These are phyloP conservation scores for Stephanodiscus triporus DNA, from an alignment of 108 stramenopile species.

Conservation along the genomic window DNA sequence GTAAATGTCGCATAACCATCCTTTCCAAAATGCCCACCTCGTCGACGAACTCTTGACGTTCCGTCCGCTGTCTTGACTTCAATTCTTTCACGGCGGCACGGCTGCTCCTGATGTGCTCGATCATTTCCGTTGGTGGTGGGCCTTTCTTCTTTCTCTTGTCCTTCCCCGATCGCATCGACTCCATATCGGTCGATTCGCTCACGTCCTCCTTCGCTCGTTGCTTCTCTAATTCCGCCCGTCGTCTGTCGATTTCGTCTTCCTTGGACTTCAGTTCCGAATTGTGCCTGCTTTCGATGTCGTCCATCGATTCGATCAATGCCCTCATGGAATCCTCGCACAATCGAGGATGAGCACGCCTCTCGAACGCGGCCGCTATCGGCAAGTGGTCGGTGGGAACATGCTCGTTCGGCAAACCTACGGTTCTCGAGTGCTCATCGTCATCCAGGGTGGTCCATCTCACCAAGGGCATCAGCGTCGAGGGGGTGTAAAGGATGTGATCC, in stretches of 20 bases:
- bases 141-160: conserved; percentile 28
- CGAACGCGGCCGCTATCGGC: conserved; percentile 55
- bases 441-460: conserved; percentile 54
- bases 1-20: conserved; percentile 29
- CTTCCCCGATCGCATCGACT: conserved; percentile 5
- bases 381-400: conserved; percentile 56
- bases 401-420: conserved; percentile 50
- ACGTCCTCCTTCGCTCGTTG: neutral
- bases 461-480: conserved; percentile 21
- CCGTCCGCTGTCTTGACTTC: conserved; percentile 28
- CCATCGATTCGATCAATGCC: conserved; percentile 14
- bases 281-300: conserved; percentile 31
- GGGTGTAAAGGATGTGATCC: conserved; percentile 63
- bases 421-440: conserved; percentile 41
- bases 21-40: conserved; percentile 20
- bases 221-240: conserved; percentile 24
- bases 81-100: conserved; percentile 35
- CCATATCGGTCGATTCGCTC: neutral
- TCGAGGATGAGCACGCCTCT: conserved; percentile 25
- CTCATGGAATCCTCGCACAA: conserved; percentile 17
- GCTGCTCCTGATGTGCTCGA: conserved; percentile 44
- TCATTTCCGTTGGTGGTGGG: conserved; percentile 39
- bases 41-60: conserved; percentile 29
- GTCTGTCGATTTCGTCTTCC: conserved; percentile 7
- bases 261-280: conserved; percentile 1